Base-by-base conservation (phyloP, 129 eudicot genomes). In the Artemisia tridentata region DNA sequence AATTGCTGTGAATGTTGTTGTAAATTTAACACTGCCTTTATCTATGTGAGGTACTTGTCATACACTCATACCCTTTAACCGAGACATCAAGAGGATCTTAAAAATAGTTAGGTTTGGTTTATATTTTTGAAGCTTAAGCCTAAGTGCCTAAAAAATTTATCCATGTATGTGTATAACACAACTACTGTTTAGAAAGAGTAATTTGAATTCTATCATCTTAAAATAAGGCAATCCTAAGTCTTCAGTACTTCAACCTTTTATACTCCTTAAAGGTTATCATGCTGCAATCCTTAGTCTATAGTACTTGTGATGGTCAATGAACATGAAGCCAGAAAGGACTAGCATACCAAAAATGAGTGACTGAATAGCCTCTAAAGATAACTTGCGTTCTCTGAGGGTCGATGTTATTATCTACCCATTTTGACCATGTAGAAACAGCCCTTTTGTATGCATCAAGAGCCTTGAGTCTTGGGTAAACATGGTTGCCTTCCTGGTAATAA, bases 401-500 rank as follows among this genome's bases (percentile, higher is more conserved):
- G 2, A 95, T 78, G 63, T 95, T 85, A 62, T 83, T 75, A 76
- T 95, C 99, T 4, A 95, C 85, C 99, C 99, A 95, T 61, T 70
- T 70, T 41, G 89, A 88, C 99, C 99, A 95, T 3, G 97, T 90
- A 17, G 69, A 43, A 45, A 90, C 88, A 25, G 99, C 99, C 77
- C 84, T 80, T 71, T 72, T 86, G 87, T 82, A 95, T 52, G 99
- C 99, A 54, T 90, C 83, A 45, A 88, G 85, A n/a, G 85, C 97
- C 75, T 95, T 86, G 52, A 95, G 96, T 72, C 91, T 80, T 25
- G 91, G 92, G 81, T 95, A 84, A 1, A 95, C 89, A 81, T 79
- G 79, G 69, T 84, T 75, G 63, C 99, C 97, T 82, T 95, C 99
- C 73, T 95, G 99, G 80, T 95, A 95, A 86, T 95, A 95, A 65